Evolutionary conservation across 805 yeast species (phyloP).

Genomic region (Saturnispora saitoi): DNA sequence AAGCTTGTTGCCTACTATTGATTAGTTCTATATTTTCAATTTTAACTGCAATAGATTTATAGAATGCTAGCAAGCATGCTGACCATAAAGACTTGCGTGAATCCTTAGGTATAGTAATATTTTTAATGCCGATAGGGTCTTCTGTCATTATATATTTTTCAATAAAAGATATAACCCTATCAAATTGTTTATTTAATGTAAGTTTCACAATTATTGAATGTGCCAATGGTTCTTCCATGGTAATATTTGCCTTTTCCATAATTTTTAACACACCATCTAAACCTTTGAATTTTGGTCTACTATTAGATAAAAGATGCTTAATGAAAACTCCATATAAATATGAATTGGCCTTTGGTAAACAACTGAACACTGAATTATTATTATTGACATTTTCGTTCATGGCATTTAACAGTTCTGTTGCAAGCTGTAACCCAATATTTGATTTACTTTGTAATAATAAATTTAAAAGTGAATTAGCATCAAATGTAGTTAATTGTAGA

Average conservation of each 20-base stretch:
- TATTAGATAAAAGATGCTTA: constrained; percentile 27
- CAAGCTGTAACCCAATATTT: constrained; percentile 19
- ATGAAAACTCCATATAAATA: constrained; percentile 35
- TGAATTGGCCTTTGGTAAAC: constrained; percentile 32
- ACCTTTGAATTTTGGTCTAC: constrained; percentile 19
- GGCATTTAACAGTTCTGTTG: constrained; percentile 28
- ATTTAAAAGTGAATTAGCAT: constrained; percentile 20
- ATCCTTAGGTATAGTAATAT: not conserved
- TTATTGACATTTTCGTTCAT: constrained; percentile 13
- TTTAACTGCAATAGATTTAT: constrained; percentile 10
- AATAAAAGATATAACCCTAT: constrained; percentile 27
- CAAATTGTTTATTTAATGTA: constrained; percentile 22
- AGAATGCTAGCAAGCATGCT: constrained; percentile 7
- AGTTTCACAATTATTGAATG: constrained; percentile 32
- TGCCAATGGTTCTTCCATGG: constrained; percentile 30
- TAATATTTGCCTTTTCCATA: constrained; percentile 26
- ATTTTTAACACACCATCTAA: constrained; percentile 25
- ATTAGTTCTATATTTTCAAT: constrained; percentile 5
- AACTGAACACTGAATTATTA: constrained; percentile 8
- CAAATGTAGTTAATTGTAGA: constrained; percentile 19
- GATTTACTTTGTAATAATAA: constrained; percentile 19
- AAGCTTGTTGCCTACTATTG: constrained; percentile 10
- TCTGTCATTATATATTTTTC: constrained; percentile 20
- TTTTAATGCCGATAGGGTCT: constrained; percentile 10
- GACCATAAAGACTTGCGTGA: constrained; percentile 9